A percentile compares a stretch with the other conserved stretches of the same genome.
These are phyloP conservation scores for Talaromyces stipitatus DNA, from an alignment of 495 filamentous ascomycete genomes.

Conservation along the genomic window DNA sequence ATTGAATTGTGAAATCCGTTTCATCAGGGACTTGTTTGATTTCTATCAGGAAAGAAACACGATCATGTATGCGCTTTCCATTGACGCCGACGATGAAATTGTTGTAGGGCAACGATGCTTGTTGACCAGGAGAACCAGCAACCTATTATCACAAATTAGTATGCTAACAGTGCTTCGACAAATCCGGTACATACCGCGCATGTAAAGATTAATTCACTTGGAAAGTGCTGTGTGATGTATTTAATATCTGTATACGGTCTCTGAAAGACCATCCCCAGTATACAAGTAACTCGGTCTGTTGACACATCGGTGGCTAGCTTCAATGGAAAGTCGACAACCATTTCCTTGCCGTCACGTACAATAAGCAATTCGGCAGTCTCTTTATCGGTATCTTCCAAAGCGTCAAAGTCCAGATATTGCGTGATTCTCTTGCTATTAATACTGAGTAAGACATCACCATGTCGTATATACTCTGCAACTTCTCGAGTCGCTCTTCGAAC, in stretches of 20 bases:
- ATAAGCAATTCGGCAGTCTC: conserved; percentile 1
- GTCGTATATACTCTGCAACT: neutral
- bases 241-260: conserved; percentile 2
- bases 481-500: neutral
- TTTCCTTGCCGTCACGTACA: conserved; percentile 2
- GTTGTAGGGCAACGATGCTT: neutral
- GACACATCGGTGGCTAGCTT: neutral
- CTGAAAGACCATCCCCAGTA: conserved; percentile 1
- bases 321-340: conserved; percentile 1
- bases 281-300: conserved; percentile 2
- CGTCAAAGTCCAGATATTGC: conserved; percentile 1
- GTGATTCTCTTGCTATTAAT: neutral
- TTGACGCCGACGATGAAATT: conserved; percentile 2
- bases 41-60: neutral
- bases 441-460: conserved; percentile 1
- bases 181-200: neutral
- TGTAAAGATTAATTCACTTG: neutral
- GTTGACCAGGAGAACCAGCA: conserved; percentile 1
- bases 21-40: conserved; percentile 1
- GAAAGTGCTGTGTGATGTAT: conserved; percentile 2
- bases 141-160: neutral
- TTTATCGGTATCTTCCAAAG: neutral
- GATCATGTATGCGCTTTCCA: neutral
- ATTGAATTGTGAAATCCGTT: conserved; percentile 4
- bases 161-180: neutral